Conservation (phyloP, 148 eudicot species). For the Dianthus caryophyllus region DNA sequence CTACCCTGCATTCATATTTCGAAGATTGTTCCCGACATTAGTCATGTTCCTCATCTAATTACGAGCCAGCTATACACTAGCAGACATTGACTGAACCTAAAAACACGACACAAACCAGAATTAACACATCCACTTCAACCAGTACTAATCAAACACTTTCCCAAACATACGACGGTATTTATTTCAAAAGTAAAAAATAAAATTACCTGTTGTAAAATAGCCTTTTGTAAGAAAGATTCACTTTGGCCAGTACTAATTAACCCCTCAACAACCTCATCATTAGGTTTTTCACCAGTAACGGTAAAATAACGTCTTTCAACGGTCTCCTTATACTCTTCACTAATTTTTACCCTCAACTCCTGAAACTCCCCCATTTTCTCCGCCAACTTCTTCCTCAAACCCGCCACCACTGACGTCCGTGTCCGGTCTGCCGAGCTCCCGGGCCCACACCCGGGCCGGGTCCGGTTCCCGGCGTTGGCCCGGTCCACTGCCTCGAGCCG, state of each 20-base stretch:
- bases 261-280: constrained; percentile 35
- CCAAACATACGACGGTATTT: too few species aligned
- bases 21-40: not conserved
- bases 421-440: constrained; percentile 52
- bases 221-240: constrained; percentile 47
- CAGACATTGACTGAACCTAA: too few species aligned
- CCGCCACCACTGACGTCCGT: constrained; percentile 36
- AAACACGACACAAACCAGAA: too few species aligned
- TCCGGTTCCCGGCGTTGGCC: constrained; percentile 38
- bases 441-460: constrained; percentile 39
- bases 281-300: constrained; percentile 54
- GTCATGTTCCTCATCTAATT: not conserved
- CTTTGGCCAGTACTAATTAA: constrained; percentile 47
- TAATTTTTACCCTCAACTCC: constrained; percentile 35
- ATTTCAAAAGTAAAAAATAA: too few species aligned
- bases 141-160: too few species aligned
- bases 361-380: constrained; percentile 53
- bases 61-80: too few species aligned
- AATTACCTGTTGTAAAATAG: constrained; percentile 45
- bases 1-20: constrained; percentile 36
- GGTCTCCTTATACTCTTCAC: constrained; percentile 49
- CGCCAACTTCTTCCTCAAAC: constrained; percentile 41
- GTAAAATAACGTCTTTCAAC: constrained; percentile 50
- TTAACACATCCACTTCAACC: too few species aligned
- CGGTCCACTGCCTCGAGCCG: constrained; percentile 45